Evolutionary conservation across 495 filamentous ascomycete genomes (phyloP), one percentile per base, ranked within the genome.

Genomic region (Apodospora peruviana): DNA sequence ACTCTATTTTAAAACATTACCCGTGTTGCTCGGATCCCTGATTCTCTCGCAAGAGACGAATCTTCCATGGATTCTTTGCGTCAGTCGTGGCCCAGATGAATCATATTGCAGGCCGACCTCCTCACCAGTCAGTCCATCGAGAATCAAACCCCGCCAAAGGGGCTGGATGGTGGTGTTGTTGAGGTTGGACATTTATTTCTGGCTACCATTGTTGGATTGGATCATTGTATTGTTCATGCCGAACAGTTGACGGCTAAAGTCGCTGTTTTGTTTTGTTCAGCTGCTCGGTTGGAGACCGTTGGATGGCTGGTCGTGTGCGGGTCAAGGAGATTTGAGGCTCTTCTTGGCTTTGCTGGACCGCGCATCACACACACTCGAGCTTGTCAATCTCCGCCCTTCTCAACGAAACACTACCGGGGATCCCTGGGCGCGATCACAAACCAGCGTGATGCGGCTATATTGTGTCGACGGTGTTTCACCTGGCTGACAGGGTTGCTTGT

Each of bases 71-170:
- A 67, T 52, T 56, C 50, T 56, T 53, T 64, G 73, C 65, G 71
- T 74, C 70, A 73, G 65, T 70, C 57, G 64, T 70, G 65, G 65
- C 65, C 54, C 61, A 76, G 73, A 76, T 41, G 10, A 56, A 73
- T 58, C 50, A 71, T 52, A 74, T 76, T 74, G 71, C 71, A 72
- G 49, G 58, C 69, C 52, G 61, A 62, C 60, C 40, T 65, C 62
- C 55, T 49, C 52, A 43, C 57, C 58, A 66, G 51, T 66, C 55
- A 70, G 62, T 68, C 68, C 69, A 67, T 59, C 63, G 51, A 62
- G 55, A 39, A 58, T 46, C 40, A 60, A 38, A 22, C 58, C 62
- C 65, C 14, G 7, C 27, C 63, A 41, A 51, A 52, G 40, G 67
- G 71, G 57, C 59, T 70, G 58, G 70, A 56, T 70, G 69, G 69